phyloP scores from a whole-genome alignment of 1,284 basidiomycete genomes.

The Gymnopus androsaceus region DNA sequence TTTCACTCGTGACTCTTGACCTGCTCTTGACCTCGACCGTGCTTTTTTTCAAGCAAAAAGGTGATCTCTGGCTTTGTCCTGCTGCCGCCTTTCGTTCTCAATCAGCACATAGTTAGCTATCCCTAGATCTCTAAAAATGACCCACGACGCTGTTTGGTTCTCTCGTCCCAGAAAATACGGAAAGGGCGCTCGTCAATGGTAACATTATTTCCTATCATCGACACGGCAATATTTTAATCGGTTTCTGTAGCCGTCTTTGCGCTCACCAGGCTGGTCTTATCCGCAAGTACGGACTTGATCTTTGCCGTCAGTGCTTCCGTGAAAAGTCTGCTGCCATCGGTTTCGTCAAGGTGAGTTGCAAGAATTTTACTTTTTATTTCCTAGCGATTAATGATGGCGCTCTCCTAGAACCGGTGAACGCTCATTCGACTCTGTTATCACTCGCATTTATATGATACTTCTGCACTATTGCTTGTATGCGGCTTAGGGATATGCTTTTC shows the following conservation, averaged over 20 bases:
- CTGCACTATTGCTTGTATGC: constrained; percentile 15
- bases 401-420: constrained; percentile 21
- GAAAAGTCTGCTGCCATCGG: constrained; percentile 93
- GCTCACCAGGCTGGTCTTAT: constrained; percentile 96
- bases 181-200: constrained; percentile 95
- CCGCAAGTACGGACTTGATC: constrained; percentile 92
- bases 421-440: not conserved
- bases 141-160: constrained; percentile 91
- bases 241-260: constrained; percentile 80
- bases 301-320: constrained; percentile 98
- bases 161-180: constrained; percentile 93
- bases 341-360: constrained; percentile 82
- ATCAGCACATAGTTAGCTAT: not conserved
- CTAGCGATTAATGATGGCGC: not conserved
- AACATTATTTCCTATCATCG: constrained; percentile 27
- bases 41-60: no score
- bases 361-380: not conserved
- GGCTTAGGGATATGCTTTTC: constrained; percentile 14
- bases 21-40: not conserved
- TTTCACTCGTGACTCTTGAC: not conserved
- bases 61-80: no score
- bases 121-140: constrained; percentile 58
- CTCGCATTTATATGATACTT: constrained; percentile 5
- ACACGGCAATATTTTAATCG: not conserved
- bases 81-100: not conserved